Base-by-base conservation (phyloP, 805 yeast species). In the Kluyveromyces lactis region DNA sequence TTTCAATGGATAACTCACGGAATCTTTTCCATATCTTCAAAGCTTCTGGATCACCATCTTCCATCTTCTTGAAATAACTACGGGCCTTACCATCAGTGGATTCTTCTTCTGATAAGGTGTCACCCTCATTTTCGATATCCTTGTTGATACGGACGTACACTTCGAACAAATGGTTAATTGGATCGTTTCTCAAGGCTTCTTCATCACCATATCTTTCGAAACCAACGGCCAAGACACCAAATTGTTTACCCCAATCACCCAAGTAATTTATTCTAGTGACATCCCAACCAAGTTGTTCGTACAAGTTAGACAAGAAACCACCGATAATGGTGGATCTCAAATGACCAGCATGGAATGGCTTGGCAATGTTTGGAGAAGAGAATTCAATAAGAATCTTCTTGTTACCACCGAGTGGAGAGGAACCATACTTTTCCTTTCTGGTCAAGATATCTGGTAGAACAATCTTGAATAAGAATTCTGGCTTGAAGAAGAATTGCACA, bases 231-330 rank as follows among this genome's bases (percentile, higher is more conserved):
- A 92, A 72, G 33, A 92, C 63, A 64, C 98, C 99, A 56, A 90
- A 92, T 69, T 92, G 99, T 67, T 92, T 92, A 42, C 99, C 99
- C 98, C 98, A 92, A 67, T 92, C 99, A 56, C 99, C 99, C 50
- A 92, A 72, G 65, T 92, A 92, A 71, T 92, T 92, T 70, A 90
- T 73, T 67, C 97, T 77, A 50, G 74, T 66, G 33, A 92, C 98
- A n/a, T 86, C 75, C 85, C 90, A 92, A 34, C 97, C 98, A 42
- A 81, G 70, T 50, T 77, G 79, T 66, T 87, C 96, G 60, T 92
- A 85, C 60, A 92, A 71, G 64, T 89, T 90, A 30, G 95, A 67
- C 36, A 92, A 63, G 68, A 87, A 92, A 12, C 97, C 97, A 52
- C 99, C 99, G 60, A 92, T 92, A 57, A 92, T 92, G 33, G 99